Conservation (phyloP, 305 asterid species). For the Fraxinus sp. region DNA sequence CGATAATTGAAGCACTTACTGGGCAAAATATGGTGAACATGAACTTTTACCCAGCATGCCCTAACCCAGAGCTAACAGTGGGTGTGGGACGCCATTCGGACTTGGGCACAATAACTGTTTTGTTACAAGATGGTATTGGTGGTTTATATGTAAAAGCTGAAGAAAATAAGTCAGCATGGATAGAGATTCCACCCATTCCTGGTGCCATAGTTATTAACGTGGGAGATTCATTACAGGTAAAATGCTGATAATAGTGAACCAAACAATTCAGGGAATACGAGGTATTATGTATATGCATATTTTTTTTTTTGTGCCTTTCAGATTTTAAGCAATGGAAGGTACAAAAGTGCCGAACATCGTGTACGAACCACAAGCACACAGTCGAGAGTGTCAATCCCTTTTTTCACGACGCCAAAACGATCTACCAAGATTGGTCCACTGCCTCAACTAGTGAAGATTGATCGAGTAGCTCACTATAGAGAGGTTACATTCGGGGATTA, state of each 20-base stretch:
- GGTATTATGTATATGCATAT: too few species aligned
- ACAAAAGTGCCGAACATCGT: constrained; percentile 39
- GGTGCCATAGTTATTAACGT: constrained; percentile 38
- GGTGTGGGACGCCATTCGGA: constrained; percentile 32
- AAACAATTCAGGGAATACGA: too few species aligned
- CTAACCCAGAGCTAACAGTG: constrained; percentile 20
- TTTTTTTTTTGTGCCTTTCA: neutral
- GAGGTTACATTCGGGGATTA: constrained; percentile 27
- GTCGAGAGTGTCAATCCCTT: constrained; percentile 33
- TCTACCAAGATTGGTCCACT: constrained; percentile 30
- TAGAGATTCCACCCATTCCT: neutral
- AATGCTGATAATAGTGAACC: neutral
- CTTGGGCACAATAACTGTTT: constrained; percentile 12
- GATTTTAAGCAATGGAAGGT: constrained; percentile 38
- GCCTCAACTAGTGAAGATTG: constrained; percentile 29
- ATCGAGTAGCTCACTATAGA: constrained; percentile 28
- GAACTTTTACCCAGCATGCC: constrained; percentile 27
- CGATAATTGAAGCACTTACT: constrained; percentile 25
- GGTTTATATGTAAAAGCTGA: constrained; percentile 12
- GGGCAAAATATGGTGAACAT: neutral
- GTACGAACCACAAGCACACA: constrained; percentile 28
- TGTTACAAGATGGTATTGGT: constrained; percentile 25
- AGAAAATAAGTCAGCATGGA: neutral
- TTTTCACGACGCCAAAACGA: constrained; percentile 26
- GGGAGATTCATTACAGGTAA: constrained; percentile 42